These are phyloP conservation scores for Clavispora vitiphila DNA, from an alignment of 805 yeast genomes.

Conservation along the genomic window DNA sequence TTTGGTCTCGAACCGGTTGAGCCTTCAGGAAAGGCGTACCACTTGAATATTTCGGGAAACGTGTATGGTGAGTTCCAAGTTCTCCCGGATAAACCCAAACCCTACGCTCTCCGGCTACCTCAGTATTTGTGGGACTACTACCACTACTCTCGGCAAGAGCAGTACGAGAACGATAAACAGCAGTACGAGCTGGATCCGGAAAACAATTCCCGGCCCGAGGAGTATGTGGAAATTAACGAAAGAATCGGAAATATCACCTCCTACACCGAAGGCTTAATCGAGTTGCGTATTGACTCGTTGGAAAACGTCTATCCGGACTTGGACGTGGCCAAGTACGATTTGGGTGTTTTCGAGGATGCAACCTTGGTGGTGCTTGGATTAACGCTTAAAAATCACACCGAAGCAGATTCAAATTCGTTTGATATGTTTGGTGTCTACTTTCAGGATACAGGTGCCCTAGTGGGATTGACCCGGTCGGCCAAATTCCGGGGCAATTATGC, in stretches of 20 bases:
- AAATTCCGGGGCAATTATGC: conserved; percentile 60
- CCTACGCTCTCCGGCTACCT: conserved; percentile 22
- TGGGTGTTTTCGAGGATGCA: conserved; percentile 24
- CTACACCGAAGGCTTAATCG: conserved; percentile 21
- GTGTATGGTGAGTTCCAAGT: conserved; percentile 38
- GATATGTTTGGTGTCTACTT: conserved; percentile 60
- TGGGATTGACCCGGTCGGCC: conserved; percentile 56
- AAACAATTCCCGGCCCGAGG: conserved; percentile 16
- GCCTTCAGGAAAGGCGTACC: conserved; percentile 18
- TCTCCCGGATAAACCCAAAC: conserved; percentile 11
- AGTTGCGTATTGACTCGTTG: conserved; percentile 17
- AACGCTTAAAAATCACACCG: conserved; percentile 38
- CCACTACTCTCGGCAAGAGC: conserved; percentile 19
- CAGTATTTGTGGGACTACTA: conserved; percentile 26
- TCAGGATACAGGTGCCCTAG: conserved; percentile 57
- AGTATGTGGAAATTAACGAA: conserved; percentile 4
- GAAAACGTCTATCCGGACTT: conserved; percentile 22
- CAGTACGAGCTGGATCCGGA: conserved; percentile 25
- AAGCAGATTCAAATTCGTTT: conserved; percentile 45
- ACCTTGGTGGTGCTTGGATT: conserved; percentile 27
- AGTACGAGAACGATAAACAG: conserved; percentile 22
- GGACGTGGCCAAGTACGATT: conserved; percentile 7
- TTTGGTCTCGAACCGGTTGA: conserved; percentile 38
- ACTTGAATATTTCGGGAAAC: conserved; percentile 46
- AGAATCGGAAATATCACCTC: conserved; percentile 27